Evolutionary conservation across 140 eudicot genomes (phyloP).

Genomic region (Stevia rebaudiana): DNA sequence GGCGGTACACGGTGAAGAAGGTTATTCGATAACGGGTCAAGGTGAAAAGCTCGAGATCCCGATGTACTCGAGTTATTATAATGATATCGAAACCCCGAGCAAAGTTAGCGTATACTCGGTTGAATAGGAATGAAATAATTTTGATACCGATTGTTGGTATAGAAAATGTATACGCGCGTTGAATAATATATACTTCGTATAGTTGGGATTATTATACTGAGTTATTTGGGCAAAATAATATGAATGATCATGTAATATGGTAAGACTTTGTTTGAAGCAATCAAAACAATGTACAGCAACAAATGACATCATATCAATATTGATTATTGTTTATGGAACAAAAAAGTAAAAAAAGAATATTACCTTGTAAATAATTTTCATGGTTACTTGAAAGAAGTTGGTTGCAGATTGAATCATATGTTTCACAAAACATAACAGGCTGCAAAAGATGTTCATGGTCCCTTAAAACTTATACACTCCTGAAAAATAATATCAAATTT

Average conservation of each 20-base stretch:
- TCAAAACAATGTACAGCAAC: slow-evolving; percentile 17
- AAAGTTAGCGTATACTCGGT: slow-evolving; percentile 11
- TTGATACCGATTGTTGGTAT: neutral
- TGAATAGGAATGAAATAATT: slow-evolving; percentile 6
- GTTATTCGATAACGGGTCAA: slow-evolving; percentile 71
- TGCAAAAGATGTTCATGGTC: slow-evolving; percentile 17
- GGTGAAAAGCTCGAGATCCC: slow-evolving; percentile 50
- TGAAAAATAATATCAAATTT: slow-evolving; percentile 8
- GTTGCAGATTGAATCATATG: neutral
- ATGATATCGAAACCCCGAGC: slow-evolving; percentile 31
- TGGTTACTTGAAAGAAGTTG: neutral
- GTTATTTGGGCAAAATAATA: neutral
- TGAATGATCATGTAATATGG: neutral
- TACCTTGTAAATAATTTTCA: slow-evolving; percentile 19
- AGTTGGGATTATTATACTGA: neutral
- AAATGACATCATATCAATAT: neutral
- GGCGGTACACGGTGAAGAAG: slow-evolving; percentile 82
- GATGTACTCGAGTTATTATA: slow-evolving; percentile 30
- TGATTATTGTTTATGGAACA: neutral
- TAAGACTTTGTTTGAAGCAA: neutral
- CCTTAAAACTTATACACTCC: slow-evolving; percentile 7
- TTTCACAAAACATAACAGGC: neutral
- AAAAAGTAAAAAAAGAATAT: neutral
- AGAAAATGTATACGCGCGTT: neutral
- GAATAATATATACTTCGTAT: neutral